Percentiles rank a stretch among this genome's conserved stretches.
Conservation (phyloP, 306 rosid genomes). For the Cajanus cajan region DNA sequence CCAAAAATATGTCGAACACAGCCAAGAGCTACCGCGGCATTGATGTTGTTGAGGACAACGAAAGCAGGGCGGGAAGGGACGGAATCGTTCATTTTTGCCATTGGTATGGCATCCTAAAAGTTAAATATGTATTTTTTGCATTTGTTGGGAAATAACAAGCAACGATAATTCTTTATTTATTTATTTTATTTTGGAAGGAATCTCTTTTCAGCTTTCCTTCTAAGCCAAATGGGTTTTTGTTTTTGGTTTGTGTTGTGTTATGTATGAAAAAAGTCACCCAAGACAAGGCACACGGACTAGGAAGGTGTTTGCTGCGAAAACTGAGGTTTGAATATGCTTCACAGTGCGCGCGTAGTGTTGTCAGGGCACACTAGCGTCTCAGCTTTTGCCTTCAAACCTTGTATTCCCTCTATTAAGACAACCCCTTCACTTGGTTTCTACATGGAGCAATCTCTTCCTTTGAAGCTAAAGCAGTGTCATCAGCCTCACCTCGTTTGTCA, state of each 20-base stretch:
- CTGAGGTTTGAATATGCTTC: slow-evolving; percentile 37
- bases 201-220: slow-evolving; percentile 5
- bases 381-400: slow-evolving; percentile 28
- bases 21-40: neutral
- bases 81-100: neutral
- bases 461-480: slow-evolving; percentile 25
- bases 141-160: neutral
- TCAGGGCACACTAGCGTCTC: slow-evolving; percentile 21
- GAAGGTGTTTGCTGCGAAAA: slow-evolving; percentile 2
- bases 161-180: neutral
- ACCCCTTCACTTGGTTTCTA: slow-evolving; percentile 20
- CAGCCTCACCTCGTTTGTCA: slow-evolving; percentile 6
- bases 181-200: neutral
- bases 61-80: neutral
- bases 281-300: neutral
- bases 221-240: neutral
- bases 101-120: neutral
- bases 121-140: neutral
- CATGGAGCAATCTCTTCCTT: slow-evolving; percentile 27
- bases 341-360: slow-evolving; percentile 14
- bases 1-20: neutral
- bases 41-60: neutral
- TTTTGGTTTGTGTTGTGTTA: slow-evolving; percentile 2
- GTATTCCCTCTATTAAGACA: neutral
- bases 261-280: neutral